Conservation (phyloP, 495 filamentous ascomycete species). For the Corynascus novoguineensis region DNA sequence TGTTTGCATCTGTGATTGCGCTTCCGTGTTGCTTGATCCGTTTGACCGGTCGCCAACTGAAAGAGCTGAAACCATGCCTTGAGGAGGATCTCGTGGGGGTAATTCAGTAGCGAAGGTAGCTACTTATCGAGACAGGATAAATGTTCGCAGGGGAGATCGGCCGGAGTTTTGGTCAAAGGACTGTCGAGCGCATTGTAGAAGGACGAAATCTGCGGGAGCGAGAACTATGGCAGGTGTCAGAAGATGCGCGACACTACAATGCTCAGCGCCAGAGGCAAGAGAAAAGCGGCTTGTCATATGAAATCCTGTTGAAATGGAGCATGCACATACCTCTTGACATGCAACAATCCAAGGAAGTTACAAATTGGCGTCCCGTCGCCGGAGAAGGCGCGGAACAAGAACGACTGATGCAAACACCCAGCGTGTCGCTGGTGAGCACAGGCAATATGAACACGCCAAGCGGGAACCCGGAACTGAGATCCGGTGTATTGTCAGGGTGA, state of each 20-base stretch:
- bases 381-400: neutral
- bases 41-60: constrained; percentile 34
- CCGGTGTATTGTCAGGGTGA: neutral
- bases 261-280: neutral
- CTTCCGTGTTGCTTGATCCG: constrained; percentile 28
- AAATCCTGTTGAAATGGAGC: neutral
- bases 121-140: neutral
- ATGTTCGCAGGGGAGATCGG: neutral
- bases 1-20: constrained; percentile 37
- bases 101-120: neutral
- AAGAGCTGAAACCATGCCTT: constrained; percentile 40
- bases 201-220: neutral
- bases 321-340: neutral
- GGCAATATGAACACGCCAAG: constrained; percentile 3
- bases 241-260: neutral
- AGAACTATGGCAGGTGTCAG: constrained; percentile 5
- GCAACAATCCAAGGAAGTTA: neutral
- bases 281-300: neutral
- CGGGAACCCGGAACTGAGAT: neutral
- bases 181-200: constrained; percentile 15
- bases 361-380: neutral
- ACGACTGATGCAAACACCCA: neutral
- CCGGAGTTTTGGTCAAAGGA: constrained; percentile 11
- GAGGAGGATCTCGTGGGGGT: constrained; percentile 9
- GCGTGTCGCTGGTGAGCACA: neutral